Conservation (phyloP, 2,329 filamentous ascomycete genomes). For the Paraphoma chrysanthemicola region DNA sequence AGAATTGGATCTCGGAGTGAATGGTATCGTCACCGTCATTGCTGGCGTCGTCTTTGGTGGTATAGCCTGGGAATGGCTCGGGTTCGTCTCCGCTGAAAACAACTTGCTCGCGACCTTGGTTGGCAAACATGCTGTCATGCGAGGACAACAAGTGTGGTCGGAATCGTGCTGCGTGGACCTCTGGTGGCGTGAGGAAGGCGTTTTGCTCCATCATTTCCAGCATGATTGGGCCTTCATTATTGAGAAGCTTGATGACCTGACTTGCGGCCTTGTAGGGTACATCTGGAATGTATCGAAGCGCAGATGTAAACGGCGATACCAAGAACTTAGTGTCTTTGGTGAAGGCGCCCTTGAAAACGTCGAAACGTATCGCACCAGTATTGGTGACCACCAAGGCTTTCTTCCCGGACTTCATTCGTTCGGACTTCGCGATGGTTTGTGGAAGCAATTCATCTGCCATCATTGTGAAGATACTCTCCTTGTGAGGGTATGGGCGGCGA, state of each 20-base stretch:
- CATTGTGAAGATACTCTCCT: conserved; percentile 82
- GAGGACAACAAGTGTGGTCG: conserved; percentile 25
- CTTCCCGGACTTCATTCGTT: conserved; percentile 55
- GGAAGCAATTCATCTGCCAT: conserved; percentile 79
- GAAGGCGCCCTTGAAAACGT: conserved; percentile 91
- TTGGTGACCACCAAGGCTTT: conserved; percentile 81
- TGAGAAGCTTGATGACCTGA: conserved; percentile 68
- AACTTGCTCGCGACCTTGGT: conserved; percentile 12
- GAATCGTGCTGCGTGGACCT: conserved; percentile 47
- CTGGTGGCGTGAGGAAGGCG: conserved; percentile 53
- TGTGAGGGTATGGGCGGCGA: conserved; percentile 74
- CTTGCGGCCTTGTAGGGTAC: conserved; percentile 80
- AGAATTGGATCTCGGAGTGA: conserved; percentile 77
- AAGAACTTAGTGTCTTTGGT: conserved; percentile 87
- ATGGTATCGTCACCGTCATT: conserved; percentile 88
- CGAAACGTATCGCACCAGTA: conserved; percentile 91
- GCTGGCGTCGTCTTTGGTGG: conserved; percentile 84
- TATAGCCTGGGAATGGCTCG: conserved; percentile 77
- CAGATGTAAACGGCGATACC: conserved; percentile 85
- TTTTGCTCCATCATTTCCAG: conserved; percentile 35
- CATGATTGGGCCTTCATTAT: conserved; percentile 63
- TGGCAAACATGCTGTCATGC: conserved; percentile 5
- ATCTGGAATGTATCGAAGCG: conserved; percentile 77
- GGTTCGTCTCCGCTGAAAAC: conserved; percentile 10
- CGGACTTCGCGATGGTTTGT: conserved; percentile 61